A percentile compares a stretch with the other conserved stretches of the same genome.
phyloP scores from a whole-genome alignment of 768 basidiomycete species.

The Lactarius akahatsu region DNA sequence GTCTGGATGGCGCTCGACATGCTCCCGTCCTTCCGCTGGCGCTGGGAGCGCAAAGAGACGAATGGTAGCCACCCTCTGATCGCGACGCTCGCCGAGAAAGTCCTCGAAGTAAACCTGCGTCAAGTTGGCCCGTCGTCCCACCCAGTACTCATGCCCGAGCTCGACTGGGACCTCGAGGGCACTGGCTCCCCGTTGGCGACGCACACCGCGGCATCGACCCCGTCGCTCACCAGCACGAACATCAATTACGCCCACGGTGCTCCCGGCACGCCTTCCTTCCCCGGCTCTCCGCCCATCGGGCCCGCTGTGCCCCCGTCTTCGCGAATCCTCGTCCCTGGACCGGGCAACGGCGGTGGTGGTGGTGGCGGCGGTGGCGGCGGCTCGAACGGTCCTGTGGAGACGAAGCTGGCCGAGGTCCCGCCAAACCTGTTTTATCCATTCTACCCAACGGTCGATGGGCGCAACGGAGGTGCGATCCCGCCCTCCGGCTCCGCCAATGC shows the following conservation, averaged over 20 bases:
- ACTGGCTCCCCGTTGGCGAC: constrained; percentile 20
- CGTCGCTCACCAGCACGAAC: constrained; percentile 39
- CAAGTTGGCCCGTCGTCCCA: constrained; percentile 45
- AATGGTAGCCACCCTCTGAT: constrained; percentile 84
- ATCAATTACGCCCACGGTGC: constrained; percentile 34
- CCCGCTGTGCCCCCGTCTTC: constrained; percentile 17
- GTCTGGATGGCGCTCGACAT: constrained; percentile 86
- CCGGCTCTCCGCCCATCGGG: constrained; percentile 27
- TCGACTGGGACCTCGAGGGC: constrained; percentile 47
- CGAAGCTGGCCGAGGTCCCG: constrained; percentile 63
- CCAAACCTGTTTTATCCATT: constrained; percentile 74
- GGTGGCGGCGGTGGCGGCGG: constrained; percentile 1
- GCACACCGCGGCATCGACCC: constrained; percentile 27
- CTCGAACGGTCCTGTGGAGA: constrained; percentile 22
- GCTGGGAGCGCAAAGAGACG: constrained; percentile 84
- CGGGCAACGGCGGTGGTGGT: neutral
- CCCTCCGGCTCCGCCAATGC: constrained; percentile 4
- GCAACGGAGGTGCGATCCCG: constrained; percentile 26
- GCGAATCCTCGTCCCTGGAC: constrained; percentile 9
- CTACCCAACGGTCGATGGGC: constrained; percentile 51
- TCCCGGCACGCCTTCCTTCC: constrained; percentile 34
- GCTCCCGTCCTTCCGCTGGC: constrained; percentile 87
- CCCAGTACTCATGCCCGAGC: constrained; percentile 43
- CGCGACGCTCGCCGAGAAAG: constrained; percentile 75
- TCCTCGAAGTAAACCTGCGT: constrained; percentile 72